Evolutionary conservation across 805 yeast genomes (phyloP).

Genomic region (Ogataea pini): DNA sequence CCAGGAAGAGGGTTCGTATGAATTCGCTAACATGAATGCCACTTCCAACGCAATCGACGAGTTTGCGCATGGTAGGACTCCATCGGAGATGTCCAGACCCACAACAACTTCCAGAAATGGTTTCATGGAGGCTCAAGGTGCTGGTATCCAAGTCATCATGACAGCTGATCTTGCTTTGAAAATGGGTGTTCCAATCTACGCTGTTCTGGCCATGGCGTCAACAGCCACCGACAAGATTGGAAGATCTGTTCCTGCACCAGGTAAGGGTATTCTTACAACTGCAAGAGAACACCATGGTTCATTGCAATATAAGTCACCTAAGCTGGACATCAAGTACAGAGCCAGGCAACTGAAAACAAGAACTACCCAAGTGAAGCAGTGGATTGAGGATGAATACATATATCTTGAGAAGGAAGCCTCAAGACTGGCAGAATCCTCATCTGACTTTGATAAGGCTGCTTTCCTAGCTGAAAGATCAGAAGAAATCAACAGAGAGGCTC

Average conservation of each 20-base stretch:
- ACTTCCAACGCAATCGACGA: slow-evolving; percentile 89
- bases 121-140: slow-evolving; percentile 99
- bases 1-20: slow-evolving; percentile 98
- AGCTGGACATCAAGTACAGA: slow-evolving; percentile 90
- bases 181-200: slow-evolving; percentile 99
- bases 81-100: slow-evolving; percentile 98
- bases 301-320: slow-evolving; percentile 74
- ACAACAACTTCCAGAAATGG: slow-evolving; percentile 95
- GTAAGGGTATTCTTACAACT: slow-evolving; percentile 97
- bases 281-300: slow-evolving; percentile 91
- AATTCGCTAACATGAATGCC: slow-evolving; percentile 98
- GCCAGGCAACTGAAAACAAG: slow-evolving; percentile 85
- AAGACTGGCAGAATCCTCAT: slow-evolving; percentile 45
- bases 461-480: slow-evolving; percentile 83
- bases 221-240: slow-evolving; percentile 99
- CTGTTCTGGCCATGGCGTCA: slow-evolving; percentile 89
- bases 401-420: slow-evolving; percentile 71
- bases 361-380: slow-evolving; percentile 69
- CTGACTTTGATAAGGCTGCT: slow-evolving; percentile 50
- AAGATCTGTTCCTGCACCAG: slow-evolving; percentile 99
- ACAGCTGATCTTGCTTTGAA: slow-evolving; percentile 87
- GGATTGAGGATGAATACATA: slow-evolving; percentile 83
- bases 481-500: slow-evolving; percentile 82
- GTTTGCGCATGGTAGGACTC: slow-evolving; percentile 94
- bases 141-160: slow-evolving; percentile 98